Conservation (phyloP, 1,139 yeast species). For the Candida sojae region DNA sequence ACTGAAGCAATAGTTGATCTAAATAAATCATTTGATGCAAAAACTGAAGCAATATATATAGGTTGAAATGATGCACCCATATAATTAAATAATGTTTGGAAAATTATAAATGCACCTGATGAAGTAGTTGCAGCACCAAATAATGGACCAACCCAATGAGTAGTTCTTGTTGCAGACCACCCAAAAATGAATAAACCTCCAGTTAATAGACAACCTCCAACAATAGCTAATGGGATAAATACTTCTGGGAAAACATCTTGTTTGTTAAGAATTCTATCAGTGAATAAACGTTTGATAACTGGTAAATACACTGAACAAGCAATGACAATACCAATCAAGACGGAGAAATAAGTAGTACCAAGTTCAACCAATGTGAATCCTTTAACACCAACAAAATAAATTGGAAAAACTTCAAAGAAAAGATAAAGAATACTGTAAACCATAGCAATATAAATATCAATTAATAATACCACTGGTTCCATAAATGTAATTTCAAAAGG, state of each 20-base stretch:
- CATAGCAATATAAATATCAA: constrained; percentile 32
- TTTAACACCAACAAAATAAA: constrained; percentile 24
- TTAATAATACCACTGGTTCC: constrained; percentile 36
- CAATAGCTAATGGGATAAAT: constrained; percentile 52
- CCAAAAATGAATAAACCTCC: constrained; percentile 35
- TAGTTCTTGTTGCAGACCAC: constrained; percentile 28
- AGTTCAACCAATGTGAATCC: constrained; percentile 29
- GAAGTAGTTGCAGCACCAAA: constrained; percentile 31
- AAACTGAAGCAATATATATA: constrained; percentile 31
- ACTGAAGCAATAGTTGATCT: constrained; percentile 31
- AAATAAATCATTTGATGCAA: constrained; percentile 31
- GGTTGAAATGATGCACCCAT: constrained; percentile 59
- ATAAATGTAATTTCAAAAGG: constrained; percentile 30
- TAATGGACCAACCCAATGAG: constrained; percentile 36
- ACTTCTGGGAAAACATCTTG: constrained; percentile 58
- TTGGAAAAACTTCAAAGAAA: constrained; percentile 39
- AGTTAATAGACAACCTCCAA: constrained; percentile 31
- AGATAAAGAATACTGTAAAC: constrained; percentile 32
- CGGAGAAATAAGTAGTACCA: constrained; percentile 24
- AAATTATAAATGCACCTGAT: constrained; percentile 30
- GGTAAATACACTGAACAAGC: constrained; percentile 26
- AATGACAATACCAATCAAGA: constrained; percentile 20
- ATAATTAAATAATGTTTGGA: constrained; percentile 47
- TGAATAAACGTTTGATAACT: constrained; percentile 18
- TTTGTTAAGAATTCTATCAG: constrained; percentile 29